Evolutionary conservation across 2,329 filamentous ascomycete genomes (phyloP).

Genomic region (Kalmusia sp.): DNA sequence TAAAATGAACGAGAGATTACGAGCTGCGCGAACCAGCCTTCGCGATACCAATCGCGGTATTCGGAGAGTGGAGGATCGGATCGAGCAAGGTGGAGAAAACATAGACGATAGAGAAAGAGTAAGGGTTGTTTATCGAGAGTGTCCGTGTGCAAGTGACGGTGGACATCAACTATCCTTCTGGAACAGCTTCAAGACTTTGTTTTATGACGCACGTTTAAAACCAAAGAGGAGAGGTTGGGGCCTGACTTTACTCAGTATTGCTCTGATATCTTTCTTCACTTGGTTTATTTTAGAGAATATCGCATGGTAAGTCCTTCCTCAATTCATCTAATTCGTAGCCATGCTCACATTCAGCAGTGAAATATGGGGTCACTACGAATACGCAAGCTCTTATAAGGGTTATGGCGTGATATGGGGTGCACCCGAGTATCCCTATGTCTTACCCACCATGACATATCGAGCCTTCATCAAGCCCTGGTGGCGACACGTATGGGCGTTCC

Average conservation of each 20-base stretch:
- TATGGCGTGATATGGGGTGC: slow-evolving; percentile 60
- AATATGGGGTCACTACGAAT: slow-evolving; percentile 59
- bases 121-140: slow-evolving; percentile 21
- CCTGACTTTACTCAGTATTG: slow-evolving; percentile 50
- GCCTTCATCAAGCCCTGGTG: slow-evolving; percentile 45
- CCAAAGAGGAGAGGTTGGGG: slow-evolving; percentile 30
- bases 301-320: slow-evolving; percentile 49
- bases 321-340: not conserved
- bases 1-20: slow-evolving; percentile 50
- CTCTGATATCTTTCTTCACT: slow-evolving; percentile 48
- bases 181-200: slow-evolving; percentile 31
- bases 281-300: slow-evolving; percentile 60
- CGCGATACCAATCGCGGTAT: slow-evolving; percentile 54
- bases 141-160: slow-evolving; percentile 25
- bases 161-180: slow-evolving; percentile 24
- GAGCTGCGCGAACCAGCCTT: slow-evolving; percentile 50
- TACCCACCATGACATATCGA: slow-evolving; percentile 61
- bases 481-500: slow-evolving; percentile 33
- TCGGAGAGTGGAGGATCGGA: slow-evolving; percentile 48
- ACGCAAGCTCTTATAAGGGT: slow-evolving; percentile 56
- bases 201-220: slow-evolving; percentile 34
- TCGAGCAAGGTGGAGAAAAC: slow-evolving; percentile 42
- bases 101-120: slow-evolving; percentile 11
- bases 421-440: slow-evolving; percentile 62
- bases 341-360: slow-evolving; percentile 38